Percentiles rank a stretch among this genome's conserved stretches.
phyloP scores from a whole-genome alignment of 2,329 filamentous ascomycete genomes.

The Trichoderma lentiforme region DNA sequence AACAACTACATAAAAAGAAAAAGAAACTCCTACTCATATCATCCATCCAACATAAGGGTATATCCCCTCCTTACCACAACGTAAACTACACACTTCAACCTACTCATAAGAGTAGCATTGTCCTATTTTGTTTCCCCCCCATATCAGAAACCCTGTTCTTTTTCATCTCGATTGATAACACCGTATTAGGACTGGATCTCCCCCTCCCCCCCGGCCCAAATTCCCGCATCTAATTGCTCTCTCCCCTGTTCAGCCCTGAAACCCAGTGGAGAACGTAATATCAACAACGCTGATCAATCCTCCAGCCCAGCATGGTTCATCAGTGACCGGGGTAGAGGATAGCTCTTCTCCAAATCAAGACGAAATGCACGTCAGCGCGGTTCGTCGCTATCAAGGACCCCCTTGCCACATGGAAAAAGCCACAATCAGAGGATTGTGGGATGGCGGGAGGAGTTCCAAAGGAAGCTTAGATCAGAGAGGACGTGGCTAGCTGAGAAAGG shows the following conservation, averaged over 20 bases:
- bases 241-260: not conserved
- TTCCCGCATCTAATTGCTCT: not conserved
- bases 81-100: not conserved
- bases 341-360: not conserved
- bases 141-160: not conserved
- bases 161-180: conserved; percentile 8
- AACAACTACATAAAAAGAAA: not conserved
- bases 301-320: not conserved
- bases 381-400: not conserved
- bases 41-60: not conserved
- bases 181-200: not conserved
- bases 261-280: not conserved
- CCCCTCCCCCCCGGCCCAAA: not conserved
- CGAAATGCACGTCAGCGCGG: not conserved
- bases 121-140: not conserved
- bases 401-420: not conserved
- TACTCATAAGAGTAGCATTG: not conserved
- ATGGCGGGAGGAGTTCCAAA: not conserved
- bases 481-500: conserved; percentile 6
- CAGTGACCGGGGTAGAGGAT: not conserved
- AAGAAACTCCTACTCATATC: not conserved
- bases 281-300: not conserved
- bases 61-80: not conserved
- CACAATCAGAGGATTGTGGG: not conserved
- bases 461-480: not conserved